Evolutionary conservation across 345 rosid species (phyloP), one percentile per base, ranked within the genome.

Genomic region (Heritiera fomes): DNA sequence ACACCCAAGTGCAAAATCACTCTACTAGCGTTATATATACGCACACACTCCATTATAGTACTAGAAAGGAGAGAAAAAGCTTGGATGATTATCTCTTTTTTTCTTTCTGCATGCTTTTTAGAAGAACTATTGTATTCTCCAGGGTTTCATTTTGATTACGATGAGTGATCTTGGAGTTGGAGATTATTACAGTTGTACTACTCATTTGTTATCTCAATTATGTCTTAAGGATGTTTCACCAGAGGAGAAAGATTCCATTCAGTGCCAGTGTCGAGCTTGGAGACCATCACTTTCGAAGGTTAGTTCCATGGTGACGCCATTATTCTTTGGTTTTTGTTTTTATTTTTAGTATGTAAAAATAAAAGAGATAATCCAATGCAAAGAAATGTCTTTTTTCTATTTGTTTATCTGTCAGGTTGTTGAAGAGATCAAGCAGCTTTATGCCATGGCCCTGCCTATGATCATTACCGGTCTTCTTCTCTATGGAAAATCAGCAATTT

Each of bases 371-470:
- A 47, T 47, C 56, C 74, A 47, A 70, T 47, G 56, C 58, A 38
- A 70, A 47, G 14, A 47, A 28, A 11, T 76, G 7, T 53, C 15
- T 55, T 7, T 11, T 50, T 8, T 40, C 43, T 15, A 3, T 53
- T 45, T 58, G 5, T 34, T 7, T 49, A 0, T 79, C 17, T 75
- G 49, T 69, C 82, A 90, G 91, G 86, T 80, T 40, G 78, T 82
- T 76, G 89, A 85, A 61, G 93, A 90, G 84, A 75, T 88, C 68
- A 90, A 83, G 78, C 72, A 84, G 80, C 84, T 90, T 8, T 85
- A 77, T 45, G 64, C 77, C 23, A 84, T 86, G 49, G 90, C 91
- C 23, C 56, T 90, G 40, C 90, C 93, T 1, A 69, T 90, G 88
- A 87, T 87, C 77, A 52, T 90, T 67, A 84, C 90, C 0, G 91